Conservation (phyloP, 2,329 filamentous ascomycete species). For the Ophiocordyceps robertsii region DNA sequence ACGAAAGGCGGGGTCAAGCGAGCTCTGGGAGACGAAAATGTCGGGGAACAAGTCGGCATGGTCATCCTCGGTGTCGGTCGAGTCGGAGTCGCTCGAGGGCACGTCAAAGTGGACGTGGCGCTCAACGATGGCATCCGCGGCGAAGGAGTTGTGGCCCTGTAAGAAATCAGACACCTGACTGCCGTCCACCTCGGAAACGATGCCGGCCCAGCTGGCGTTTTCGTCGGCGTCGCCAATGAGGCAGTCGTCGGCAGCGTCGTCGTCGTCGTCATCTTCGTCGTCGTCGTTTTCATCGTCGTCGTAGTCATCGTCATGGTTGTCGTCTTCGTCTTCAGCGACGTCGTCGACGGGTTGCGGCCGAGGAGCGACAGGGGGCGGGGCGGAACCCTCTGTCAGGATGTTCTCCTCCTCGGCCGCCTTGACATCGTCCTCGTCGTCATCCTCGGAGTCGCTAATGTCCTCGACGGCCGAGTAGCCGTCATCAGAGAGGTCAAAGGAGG, state of each 20-base stretch:
- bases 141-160: slow-evolving; percentile 24
- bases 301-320: slow-evolving; percentile 21
- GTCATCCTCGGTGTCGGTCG: slow-evolving; percentile 49
- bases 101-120: slow-evolving; percentile 66
- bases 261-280: slow-evolving; percentile 24
- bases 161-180: slow-evolving; percentile 28
- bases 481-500: slow-evolving; percentile 45
- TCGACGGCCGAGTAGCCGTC: slow-evolving; percentile 69
- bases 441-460: slow-evolving; percentile 62
- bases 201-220: slow-evolving; percentile 41
- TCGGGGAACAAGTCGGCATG: slow-evolving; percentile 58
- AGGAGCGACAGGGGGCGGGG: slow-evolving; percentile 30
- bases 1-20: slow-evolving; percentile 58
- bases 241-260: slow-evolving; percentile 19
- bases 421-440: slow-evolving; percentile 69
- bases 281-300: slow-evolving; percentile 25
- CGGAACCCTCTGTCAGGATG: slow-evolving; percentile 40
- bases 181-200: slow-evolving; percentile 34
- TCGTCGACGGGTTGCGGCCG: slow-evolving; percentile 28
- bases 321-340: slow-evolving; percentile 22
- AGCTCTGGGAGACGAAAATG: slow-evolving; percentile 64
- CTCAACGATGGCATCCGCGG: slow-evolving; percentile 26
- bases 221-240: slow-evolving; percentile 26
- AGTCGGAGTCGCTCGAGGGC: slow-evolving; percentile 53
- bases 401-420: slow-evolving; percentile 66